Conservation (phyloP, 108 stramenopile species). For the Aureococcus anophagefferens region DNA sequence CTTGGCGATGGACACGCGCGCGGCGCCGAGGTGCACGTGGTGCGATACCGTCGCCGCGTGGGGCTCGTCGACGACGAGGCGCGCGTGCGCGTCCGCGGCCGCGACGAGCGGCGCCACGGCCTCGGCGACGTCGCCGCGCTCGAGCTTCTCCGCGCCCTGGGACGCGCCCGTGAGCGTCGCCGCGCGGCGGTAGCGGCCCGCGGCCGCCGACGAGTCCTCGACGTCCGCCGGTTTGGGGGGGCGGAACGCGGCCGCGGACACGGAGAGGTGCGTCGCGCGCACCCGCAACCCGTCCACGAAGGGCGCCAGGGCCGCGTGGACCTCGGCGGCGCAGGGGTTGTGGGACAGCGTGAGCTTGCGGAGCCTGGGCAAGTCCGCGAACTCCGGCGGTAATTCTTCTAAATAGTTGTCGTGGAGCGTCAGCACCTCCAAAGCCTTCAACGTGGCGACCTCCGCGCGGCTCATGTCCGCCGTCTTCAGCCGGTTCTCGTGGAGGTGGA, state of each 20-base stretch:
- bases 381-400: not conserved
- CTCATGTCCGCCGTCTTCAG: not conserved
- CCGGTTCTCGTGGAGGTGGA: not conserved
- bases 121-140: not conserved
- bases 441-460: not conserved
- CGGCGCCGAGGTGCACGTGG: too few species aligned
- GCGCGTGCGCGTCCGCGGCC: not conserved
- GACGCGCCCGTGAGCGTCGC: not conserved
- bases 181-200: not conserved
- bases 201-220: not conserved
- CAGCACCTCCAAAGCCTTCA: not conserved
- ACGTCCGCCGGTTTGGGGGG: too few species aligned
- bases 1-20: too few species aligned
- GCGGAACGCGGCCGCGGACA: too few species aligned
- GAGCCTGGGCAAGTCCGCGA: not conserved
- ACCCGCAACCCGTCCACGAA: not conserved
- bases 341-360: not conserved
- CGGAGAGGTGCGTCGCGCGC: not conserved
- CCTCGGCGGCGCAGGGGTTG: not conserved
- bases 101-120: not conserved
- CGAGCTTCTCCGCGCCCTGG: not conserved
- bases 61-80: too few species aligned
- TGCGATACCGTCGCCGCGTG: too few species aligned
- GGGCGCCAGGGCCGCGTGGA: not conserved
- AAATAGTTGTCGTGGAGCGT: conserved; percentile 1